Conservation (phyloP, 2,329 filamentous ascomycete genomes). For the Fonsecaea erecta region DNA sequence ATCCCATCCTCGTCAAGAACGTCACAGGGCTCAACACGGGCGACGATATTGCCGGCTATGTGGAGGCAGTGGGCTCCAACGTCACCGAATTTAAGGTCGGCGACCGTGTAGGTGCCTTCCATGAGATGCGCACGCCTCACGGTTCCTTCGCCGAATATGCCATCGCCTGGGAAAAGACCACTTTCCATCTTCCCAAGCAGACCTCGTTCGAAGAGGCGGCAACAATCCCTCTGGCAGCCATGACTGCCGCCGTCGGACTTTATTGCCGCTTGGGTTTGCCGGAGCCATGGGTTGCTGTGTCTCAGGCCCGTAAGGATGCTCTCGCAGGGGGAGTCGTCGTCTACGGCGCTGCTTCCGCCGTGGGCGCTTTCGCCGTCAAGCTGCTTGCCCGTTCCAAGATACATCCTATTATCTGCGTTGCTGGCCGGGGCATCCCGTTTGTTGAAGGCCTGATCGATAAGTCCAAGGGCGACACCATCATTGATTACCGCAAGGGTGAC, state of each 20-base stretch:
- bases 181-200: constrained; percentile 59
- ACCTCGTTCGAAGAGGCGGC: constrained; percentile 58
- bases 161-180: constrained; percentile 58
- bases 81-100: constrained; percentile 61
- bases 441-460: constrained; percentile 60
- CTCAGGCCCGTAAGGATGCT: constrained; percentile 29
- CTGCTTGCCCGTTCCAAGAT: constrained; percentile 61
- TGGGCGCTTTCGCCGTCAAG: constrained; percentile 65
- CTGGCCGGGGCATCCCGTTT: constrained; percentile 57
- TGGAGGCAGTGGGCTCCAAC: constrained; percentile 57
- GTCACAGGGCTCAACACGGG: constrained; percentile 48
- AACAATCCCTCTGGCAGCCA: constrained; percentile 33
- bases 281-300: constrained; percentile 30
- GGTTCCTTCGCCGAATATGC: constrained; percentile 65
- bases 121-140: constrained; percentile 55
- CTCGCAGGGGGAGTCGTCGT: constrained; percentile 49
- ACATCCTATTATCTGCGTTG: constrained; percentile 66
- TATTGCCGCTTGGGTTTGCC: constrained; percentile 31
- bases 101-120: constrained; percentile 58
- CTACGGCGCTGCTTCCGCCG: constrained; percentile 62
- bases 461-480: constrained; percentile 59
- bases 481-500: constrained; percentile 66
- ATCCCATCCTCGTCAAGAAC: constrained; percentile 22
- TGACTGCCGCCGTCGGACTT: constrained; percentile 33
- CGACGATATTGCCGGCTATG: constrained; percentile 58